Base-by-base conservation (phyloP, 2,329 filamentous ascomycete species). In the Ophiostoma sp. region DNA sequence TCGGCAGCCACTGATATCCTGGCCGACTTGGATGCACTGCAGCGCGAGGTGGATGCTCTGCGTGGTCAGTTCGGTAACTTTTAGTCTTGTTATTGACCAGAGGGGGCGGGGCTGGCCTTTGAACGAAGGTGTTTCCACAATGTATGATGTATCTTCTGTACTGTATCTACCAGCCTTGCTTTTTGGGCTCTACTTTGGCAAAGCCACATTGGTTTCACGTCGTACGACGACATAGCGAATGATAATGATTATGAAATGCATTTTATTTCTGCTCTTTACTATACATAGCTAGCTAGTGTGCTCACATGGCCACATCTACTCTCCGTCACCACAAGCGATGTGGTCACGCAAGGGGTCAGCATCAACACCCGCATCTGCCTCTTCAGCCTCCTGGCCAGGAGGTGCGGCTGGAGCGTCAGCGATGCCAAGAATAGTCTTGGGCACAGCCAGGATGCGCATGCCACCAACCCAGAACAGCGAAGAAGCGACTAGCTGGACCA, bases 31-130 rank as follows among this genome's bases (percentile, higher is more conserved):
- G 84, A 86, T 64, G 87, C 87, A 36, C 77, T 94, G 71, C 90
- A 92, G 77, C 84, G 84, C 74, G 91, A 94, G 74, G 90, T 94
- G 52, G 90, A 94, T 77, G 89, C 85, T 4, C 74, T 89, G 62
- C 80, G 64, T 9, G 64, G 64, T 3, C 65, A 66, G 49, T 60
- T 55, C 47, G 40, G 40, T 42, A 49, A 55, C 5, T 11, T 16
- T 41, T 55, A 36, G 11, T 52, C 7, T 36, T 49, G 38, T 64
- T 64, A 40, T n/a, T 44, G 11, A 3, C 18, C 27, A 27, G 27
- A 2, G 27, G 27, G 27, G 27, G n/a, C n/a, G 27, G 27, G 27
- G 27, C 27, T 27, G 27, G 27, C 27, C 27, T 27, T 27, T 27
- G 27, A 27, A 27, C 2, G 27, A 27, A 27, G 27, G 27, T 27